Evolutionary conservation across 352 stramenopile species (phyloP).

Genomic region (Phytopythium sindhum): DNA sequence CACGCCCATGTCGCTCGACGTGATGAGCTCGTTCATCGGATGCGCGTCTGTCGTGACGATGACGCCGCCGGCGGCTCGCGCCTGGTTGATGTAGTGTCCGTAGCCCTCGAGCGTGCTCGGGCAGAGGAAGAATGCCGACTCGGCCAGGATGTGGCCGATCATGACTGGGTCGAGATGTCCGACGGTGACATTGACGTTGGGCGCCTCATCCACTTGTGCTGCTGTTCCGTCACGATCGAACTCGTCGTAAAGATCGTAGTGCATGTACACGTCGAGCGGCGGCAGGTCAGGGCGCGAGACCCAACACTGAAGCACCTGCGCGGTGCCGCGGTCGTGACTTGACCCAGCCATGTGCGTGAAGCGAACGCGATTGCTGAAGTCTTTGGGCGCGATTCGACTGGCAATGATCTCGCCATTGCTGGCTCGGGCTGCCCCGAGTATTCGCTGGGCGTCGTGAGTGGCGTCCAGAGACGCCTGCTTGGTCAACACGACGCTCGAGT

Average conservation of each 20-base stretch:
- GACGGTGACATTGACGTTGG: conserved; percentile 17
- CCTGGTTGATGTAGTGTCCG: conserved; percentile 70
- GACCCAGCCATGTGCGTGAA: conserved; percentile 32
- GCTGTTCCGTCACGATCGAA: conserved; percentile 15
- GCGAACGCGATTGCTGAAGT: conserved; percentile 26
- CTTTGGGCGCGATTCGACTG: conserved; percentile 17
- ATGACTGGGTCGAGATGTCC: conserved; percentile 17
- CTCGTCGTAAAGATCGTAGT: conserved; percentile 23
- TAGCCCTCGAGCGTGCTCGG: conserved; percentile 57
- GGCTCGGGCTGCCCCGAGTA: conserved; percentile 7
- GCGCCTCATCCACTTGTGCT: conserved; percentile 12
- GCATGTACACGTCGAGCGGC: conserved; percentile 40
- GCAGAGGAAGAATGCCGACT: conserved; percentile 47
- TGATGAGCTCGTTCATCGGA: conserved; percentile 60
- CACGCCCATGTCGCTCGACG: conserved; percentile 29
- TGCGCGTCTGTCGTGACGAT: conserved; percentile 41
- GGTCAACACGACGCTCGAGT: conserved; percentile 46
- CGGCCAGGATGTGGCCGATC: conserved; percentile 40
- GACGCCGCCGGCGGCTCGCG: conserved; percentile 32
- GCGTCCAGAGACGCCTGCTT: conserved; percentile 54
- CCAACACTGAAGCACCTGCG: conserved; percentile 50
- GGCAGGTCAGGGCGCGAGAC: conserved; percentile 29
- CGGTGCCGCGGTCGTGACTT: conserved; percentile 48
- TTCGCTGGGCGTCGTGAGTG: conserved; percentile 20
- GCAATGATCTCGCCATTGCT: neutral